phyloP scores from a whole-genome alignment of 2,329 filamentous ascomycete species.

The Clathrospora elynae region DNA sequence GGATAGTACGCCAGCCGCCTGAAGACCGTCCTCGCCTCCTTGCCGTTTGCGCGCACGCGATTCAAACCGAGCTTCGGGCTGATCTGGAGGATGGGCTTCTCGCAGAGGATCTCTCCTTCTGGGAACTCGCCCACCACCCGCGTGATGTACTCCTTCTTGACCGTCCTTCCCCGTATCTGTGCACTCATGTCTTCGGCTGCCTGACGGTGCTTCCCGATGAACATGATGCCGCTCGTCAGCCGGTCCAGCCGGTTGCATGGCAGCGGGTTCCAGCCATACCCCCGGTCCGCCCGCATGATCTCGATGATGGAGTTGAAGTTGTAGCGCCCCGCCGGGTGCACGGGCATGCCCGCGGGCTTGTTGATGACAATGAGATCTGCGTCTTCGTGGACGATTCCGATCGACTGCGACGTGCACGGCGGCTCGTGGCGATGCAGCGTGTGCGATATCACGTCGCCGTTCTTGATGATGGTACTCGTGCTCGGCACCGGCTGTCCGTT shows the following conservation, averaged over 20 bases:
- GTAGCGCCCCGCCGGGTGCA: slow-evolving; percentile 93
- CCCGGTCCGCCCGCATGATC: slow-evolving; percentile 81
- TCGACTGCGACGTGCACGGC: slow-evolving; percentile 79
- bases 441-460: slow-evolving; percentile 90
- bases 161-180: slow-evolving; percentile 78
- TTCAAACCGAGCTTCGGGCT: slow-evolving; percentile 95
- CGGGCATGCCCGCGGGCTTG: slow-evolving; percentile 92
- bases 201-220: slow-evolving; percentile 83
- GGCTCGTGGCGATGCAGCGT: slow-evolving; percentile 95
- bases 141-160: slow-evolving; percentile 94
- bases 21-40: slow-evolving; percentile 88
- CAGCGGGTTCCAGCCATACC: slow-evolving; percentile 63
- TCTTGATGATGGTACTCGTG: slow-evolving; percentile 74
- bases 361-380: slow-evolving; percentile 94
- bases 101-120: slow-evolving; percentile 86
- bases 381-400: slow-evolving; percentile 87
- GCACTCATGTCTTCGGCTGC: slow-evolving; percentile 77
- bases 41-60: slow-evolving; percentile 89
- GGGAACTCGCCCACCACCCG: slow-evolving; percentile 91
- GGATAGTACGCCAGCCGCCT: slow-evolving; percentile 92
- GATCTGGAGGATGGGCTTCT: slow-evolving; percentile 91
- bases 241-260: slow-evolving; percentile 94
- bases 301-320: slow-evolving; percentile 94
- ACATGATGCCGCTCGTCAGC: slow-evolving; percentile 96
- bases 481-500: slow-evolving; percentile 73